Percentiles rank a stretch among this genome's conserved stretches.
Conservation (phyloP, 2,329 filamentous ascomycete species). For the Coniochaeta ligniaria region DNA sequence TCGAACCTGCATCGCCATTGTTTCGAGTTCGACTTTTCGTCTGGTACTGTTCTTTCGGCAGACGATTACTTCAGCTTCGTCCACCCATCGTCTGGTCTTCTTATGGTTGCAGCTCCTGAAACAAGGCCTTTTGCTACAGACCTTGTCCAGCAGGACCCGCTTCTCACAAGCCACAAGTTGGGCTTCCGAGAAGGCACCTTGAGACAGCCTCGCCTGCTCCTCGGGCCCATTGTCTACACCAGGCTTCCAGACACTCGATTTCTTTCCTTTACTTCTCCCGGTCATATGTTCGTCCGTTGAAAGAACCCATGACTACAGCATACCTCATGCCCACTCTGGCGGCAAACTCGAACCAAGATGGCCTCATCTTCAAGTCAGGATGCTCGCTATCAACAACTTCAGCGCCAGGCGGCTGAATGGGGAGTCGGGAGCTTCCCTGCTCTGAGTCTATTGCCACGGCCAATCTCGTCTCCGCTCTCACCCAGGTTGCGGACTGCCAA, state of each 20-base stretch:
- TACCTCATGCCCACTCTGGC: neutral
- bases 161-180: no score
- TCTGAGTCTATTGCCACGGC: constrained; percentile 29
- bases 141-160: neutral
- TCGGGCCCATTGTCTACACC: neutral
- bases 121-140: neutral
- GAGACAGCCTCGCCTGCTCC: neutral
- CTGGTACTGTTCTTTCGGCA: neutral
- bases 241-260: neutral
- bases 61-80: neutral
- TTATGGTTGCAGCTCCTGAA: neutral
- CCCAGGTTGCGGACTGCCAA: constrained; percentile 34
- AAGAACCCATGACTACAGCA: neutral
- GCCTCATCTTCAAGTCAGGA: constrained; percentile 16
- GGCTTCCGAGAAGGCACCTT: no score
- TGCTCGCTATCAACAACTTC: constrained; percentile 38
- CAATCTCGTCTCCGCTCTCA: constrained; percentile 22
- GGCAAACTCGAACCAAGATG: constrained; percentile 3
- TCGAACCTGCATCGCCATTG: neutral
- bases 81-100: neutral
- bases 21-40: neutral
- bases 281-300: neutral
- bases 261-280: neutral
- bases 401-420: constrained; percentile 43
- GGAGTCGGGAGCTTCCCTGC: constrained; percentile 34